Evolutionary conservation across 1,284 basidiomycete genomes (phyloP).

Genomic region (Trametes hirsuta): DNA sequence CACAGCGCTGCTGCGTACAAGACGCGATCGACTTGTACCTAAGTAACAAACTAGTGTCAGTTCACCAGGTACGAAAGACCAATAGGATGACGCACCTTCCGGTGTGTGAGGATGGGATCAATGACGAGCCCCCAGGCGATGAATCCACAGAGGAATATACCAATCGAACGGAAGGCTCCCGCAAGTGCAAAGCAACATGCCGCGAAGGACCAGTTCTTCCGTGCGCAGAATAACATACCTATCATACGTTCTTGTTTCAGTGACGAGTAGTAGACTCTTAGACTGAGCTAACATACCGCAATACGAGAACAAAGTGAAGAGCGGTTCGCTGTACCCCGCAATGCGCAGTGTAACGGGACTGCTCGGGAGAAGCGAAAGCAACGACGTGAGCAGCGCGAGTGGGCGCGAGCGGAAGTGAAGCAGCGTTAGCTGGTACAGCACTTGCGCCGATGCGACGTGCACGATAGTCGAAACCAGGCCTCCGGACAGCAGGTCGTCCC

Average conservation of each 20-base stretch:
- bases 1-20: constrained; percentile 46
- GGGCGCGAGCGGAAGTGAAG: constrained; percentile 53
- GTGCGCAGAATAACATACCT: constrained; percentile 68
- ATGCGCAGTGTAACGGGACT: constrained; percentile 77
- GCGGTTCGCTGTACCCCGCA: constrained; percentile 83
- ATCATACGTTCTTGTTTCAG: not conserved
- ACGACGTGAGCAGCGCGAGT: constrained; percentile 61
- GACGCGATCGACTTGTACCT: constrained; percentile 40
- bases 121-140: constrained; percentile 71
- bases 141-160: constrained; percentile 76
- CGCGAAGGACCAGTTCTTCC: constrained; percentile 53
- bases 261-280: not conserved
- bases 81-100: constrained; percentile 36
- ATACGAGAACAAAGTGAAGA: constrained; percentile 83
- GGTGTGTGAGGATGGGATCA: constrained; percentile 47
- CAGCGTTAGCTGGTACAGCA: constrained; percentile 69
- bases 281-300: constrained; percentile 47
- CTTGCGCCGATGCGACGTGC: constrained; percentile 44
- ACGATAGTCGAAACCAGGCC: constrained; percentile 38
- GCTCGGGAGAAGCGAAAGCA: constrained; percentile 80
- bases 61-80: not conserved
- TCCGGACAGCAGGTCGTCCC: constrained; percentile 37
- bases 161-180: constrained; percentile 80
- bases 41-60: not conserved
- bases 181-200: constrained; percentile 69